Conservation (phyloP, 805 yeast species). For the Monosporozyma servazzii region DNA sequence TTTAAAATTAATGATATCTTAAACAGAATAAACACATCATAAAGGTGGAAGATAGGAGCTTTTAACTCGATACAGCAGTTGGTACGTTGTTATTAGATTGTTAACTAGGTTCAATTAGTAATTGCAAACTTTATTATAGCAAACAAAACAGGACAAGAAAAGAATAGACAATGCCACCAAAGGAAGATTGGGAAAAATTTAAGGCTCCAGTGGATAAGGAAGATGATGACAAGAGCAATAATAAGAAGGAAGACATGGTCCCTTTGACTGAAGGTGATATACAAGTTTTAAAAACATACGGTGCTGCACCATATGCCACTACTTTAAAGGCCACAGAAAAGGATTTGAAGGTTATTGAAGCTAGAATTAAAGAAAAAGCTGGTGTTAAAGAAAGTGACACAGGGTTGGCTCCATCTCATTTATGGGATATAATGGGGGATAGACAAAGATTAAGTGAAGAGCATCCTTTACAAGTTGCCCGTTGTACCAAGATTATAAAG, state of each 20-base stretch:
- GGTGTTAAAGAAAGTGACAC: conserved; percentile 95
- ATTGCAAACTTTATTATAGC: not conserved
- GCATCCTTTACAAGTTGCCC: conserved; percentile 94
- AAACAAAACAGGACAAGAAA: not conserved
- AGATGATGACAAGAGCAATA: conserved; percentile 31
- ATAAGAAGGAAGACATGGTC: conserved; percentile 53
- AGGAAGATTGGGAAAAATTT: conserved; percentile 97
- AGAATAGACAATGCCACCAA: conserved; percentile 75
- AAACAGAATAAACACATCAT: not conserved
- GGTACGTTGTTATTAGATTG: not conserved
- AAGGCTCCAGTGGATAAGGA: conserved; percentile 69
- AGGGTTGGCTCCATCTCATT: conserved; percentile 91
- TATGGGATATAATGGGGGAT: conserved; percentile 98
- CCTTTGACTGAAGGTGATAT: conserved; percentile 96
- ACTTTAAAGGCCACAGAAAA: conserved; percentile 74
- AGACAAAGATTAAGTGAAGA: conserved; percentile 87
- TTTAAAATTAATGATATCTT: not conserved
- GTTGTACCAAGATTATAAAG: conserved; percentile 94
- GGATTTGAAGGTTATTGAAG: conserved; percentile 77
- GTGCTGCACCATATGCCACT: conserved; percentile 91
- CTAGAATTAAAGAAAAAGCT: conserved; percentile 84
- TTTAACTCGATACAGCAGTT: not conserved
- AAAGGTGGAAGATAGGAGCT: not conserved
- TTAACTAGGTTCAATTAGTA: not conserved
- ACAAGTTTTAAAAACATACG: conserved; percentile 92